Percentiles rank a stretch among this genome's conserved stretches.
These are phyloP conservation scores for Neoascochyta sp. DNA, from an alignment of 2,329 filamentous ascomycete species.

Conservation along the genomic window DNA sequence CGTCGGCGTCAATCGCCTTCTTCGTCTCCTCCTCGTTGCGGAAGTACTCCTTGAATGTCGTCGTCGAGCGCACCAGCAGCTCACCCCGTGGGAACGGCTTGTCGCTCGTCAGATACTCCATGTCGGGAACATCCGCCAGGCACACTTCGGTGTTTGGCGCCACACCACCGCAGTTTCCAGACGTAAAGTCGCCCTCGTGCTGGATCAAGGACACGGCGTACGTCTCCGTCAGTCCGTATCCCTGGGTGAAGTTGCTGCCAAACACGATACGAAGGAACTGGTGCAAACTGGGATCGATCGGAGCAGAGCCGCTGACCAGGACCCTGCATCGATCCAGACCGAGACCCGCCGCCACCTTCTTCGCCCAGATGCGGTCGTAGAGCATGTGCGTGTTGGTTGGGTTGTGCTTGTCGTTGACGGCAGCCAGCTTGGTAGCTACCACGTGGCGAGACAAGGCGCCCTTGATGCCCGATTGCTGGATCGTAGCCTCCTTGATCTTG, in stretches of 20 bases:
- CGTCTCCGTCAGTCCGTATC: slow-evolving; percentile 91
- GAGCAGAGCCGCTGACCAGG: slow-evolving; percentile 86
- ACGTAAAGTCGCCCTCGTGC: slow-evolving; percentile 63
- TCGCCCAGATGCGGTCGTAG: slow-evolving; percentile 85
- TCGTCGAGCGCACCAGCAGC: slow-evolving; percentile 75
- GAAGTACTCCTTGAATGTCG: slow-evolving; percentile 81
- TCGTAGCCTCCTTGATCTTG: slow-evolving; percentile 73
- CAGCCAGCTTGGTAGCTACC: slow-evolving; percentile 74
- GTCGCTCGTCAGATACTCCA: slow-evolving; percentile 87
- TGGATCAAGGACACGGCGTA: slow-evolving; percentile 77
- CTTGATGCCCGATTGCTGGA: slow-evolving; percentile 74
- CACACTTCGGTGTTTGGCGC: slow-evolving; percentile 68
- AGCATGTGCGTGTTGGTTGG: slow-evolving; percentile 75
- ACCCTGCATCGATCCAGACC: slow-evolving; percentile 69
- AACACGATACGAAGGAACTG: slow-evolving; percentile 84
- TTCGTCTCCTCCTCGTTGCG: slow-evolving; percentile 83
- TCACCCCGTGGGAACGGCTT: slow-evolving; percentile 88
- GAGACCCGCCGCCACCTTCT: slow-evolving; percentile 78
- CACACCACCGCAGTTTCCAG: slow-evolving; percentile 78
- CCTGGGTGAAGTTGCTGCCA: slow-evolving; percentile 74
- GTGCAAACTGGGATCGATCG: slow-evolving; percentile 83
- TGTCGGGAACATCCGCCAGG: slow-evolving; percentile 82
- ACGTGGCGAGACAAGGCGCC: slow-evolving; percentile 78
- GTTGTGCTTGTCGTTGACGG: slow-evolving; percentile 66
- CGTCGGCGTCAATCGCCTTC: slow-evolving; percentile 77